Percentiles rank a stretch among this genome's conserved stretches.
phyloP scores from a whole-genome alignment of 2,329 filamentous ascomycete species.

The Calonectria multiphialidica region DNA sequence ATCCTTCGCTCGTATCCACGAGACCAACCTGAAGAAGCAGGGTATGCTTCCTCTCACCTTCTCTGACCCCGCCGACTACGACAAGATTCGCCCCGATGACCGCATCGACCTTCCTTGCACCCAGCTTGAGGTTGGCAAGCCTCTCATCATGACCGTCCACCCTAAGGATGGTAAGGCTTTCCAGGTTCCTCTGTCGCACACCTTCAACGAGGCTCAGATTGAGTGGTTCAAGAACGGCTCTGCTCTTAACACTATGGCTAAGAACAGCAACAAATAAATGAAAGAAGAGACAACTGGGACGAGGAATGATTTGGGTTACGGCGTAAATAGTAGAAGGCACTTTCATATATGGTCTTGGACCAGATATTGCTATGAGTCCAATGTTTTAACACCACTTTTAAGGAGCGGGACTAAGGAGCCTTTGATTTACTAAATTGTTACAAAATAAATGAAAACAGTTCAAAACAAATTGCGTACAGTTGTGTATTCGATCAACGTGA shows the following conservation, averaged over 20 bases:
- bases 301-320: constrained; percentile 40
- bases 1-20: constrained; percentile 98
- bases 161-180: constrained; percentile 87
- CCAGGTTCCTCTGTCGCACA: constrained; percentile 89
- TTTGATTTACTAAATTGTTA: constrained; percentile 45
- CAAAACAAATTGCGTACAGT: constrained; percentile 13
- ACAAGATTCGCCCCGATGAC: constrained; percentile 93
- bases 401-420: constrained; percentile 38
- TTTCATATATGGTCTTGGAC: constrained; percentile 30
- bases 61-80: constrained; percentile 93
- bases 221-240: constrained; percentile 99
- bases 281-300: constrained; percentile 29
- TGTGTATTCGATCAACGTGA: not conserved
- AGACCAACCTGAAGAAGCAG: constrained; percentile 99
- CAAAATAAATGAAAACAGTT: constrained; percentile 41
- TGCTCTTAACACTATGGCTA: constrained; percentile 99
- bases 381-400: constrained; percentile 38
- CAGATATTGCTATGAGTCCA: constrained; percentile 31
- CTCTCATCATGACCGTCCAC: constrained; percentile 91
- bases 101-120: constrained; percentile 87
- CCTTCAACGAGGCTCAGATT: constrained; percentile 97
- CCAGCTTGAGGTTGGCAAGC: constrained; percentile 91
- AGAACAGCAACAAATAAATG: constrained; percentile 58
- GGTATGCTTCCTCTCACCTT: constrained; percentile 99
- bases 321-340: constrained; percentile 43